phyloP scores from a whole-genome alignment of 345 rosid species.

The Rhodomyrtus tomentosa region DNA sequence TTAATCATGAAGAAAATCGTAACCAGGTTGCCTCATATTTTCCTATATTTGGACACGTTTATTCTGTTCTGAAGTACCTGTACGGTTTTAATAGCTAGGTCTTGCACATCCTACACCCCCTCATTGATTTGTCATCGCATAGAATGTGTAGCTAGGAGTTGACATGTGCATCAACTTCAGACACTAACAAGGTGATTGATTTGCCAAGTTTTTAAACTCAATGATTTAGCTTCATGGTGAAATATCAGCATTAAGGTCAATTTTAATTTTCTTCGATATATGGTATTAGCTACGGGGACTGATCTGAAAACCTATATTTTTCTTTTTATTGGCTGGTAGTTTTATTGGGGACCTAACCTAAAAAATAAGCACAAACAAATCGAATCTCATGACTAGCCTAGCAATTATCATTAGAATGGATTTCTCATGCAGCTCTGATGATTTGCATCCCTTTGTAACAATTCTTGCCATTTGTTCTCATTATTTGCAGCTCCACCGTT shows the following conservation, averaged over 20 bases:
- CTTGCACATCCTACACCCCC: neutral
- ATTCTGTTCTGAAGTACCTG: neutral
- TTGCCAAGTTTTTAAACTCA: neutral
- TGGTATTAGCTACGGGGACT: neutral
- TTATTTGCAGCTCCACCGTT: conserved; percentile 71
- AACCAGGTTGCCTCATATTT: neutral
- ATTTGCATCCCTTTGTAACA: neutral
- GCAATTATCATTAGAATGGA: neutral
- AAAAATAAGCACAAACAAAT: neutral
- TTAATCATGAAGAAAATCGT: neutral
- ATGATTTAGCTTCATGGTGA: neutral
- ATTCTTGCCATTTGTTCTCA: neutral
- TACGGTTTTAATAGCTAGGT: neutral
- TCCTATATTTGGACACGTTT: neutral
- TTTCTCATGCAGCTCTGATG: neutral
- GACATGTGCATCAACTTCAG: neutral
- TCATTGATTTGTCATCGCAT: neutral
- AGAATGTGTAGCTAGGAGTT: neutral
- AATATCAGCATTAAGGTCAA: neutral
- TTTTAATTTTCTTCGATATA: neutral
- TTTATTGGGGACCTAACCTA: neutral
- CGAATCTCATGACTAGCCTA: neutral
- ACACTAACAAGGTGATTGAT: neutral
- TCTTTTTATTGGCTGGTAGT: neutral
- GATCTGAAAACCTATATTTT: neutral